These are phyloP conservation scores for Pleurotus ostreatus DNA, from an alignment of 768 basidiomycete genomes.

Conservation along the genomic window DNA sequence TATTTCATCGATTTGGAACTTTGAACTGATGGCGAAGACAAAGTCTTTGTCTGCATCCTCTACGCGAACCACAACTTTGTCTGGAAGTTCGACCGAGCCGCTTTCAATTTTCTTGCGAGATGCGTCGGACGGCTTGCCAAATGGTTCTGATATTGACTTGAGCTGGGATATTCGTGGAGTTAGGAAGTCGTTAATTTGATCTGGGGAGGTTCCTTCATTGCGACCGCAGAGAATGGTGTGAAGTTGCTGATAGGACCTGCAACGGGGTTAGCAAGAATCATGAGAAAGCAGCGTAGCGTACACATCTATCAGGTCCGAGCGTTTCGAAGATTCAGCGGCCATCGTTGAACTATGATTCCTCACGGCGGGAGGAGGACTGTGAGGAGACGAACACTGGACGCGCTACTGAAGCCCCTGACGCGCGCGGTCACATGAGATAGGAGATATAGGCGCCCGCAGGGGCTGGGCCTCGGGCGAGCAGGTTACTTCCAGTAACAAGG, in stretches of 20 bases:
- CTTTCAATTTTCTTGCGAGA: conserved; percentile 66
- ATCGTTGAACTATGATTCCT: conserved; percentile 16
- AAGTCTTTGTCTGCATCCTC: conserved; percentile 70
- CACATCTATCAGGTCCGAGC: conserved; percentile 73
- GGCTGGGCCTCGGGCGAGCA: too few relatives aligned
- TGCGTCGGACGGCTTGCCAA: conserved; percentile 62
- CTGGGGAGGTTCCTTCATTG: conserved; percentile 52
- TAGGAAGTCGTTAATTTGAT: conserved; percentile 58
- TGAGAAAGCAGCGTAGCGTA: conserved; percentile 27
- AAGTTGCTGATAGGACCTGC: conserved; percentile 62
- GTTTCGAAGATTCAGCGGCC: conserved; percentile 48
- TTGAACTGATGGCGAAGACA: conserved; percentile 65
- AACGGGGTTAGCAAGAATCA: not conserved
- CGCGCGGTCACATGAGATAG: too few relatives aligned
- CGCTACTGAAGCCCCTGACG: too few relatives aligned
- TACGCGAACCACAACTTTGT: conserved; percentile 58
- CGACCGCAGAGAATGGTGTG: conserved; percentile 56
- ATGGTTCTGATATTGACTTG: conserved; percentile 54
- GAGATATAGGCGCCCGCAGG: too few relatives aligned
- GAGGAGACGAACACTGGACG: too few relatives aligned
- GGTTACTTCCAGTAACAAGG: too few relatives aligned
- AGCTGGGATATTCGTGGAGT: conserved; percentile 54
- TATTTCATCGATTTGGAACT: conserved; percentile 76
- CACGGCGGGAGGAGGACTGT: too few relatives aligned
- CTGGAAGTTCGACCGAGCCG: conserved; percentile 64